These are phyloP conservation scores for Pestalotiopsis sp. DNA, from an alignment of 2,329 filamentous ascomycete species.

Conservation along the genomic window DNA sequence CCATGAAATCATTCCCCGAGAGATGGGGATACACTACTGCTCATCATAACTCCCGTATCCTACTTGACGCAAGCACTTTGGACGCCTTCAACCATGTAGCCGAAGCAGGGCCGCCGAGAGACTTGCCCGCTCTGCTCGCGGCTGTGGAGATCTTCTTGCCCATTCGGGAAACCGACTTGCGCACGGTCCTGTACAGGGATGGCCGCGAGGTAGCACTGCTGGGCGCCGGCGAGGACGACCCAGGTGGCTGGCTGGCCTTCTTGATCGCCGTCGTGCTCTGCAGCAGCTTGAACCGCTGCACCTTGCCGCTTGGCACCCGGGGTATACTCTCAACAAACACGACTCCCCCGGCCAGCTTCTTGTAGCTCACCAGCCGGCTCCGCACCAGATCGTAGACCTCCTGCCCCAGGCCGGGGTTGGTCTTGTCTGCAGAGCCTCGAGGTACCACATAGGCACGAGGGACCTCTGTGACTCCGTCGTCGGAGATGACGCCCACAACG, in stretches of 20 bases:
- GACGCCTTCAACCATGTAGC: background rate
- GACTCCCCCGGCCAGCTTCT: conserved; percentile 8
- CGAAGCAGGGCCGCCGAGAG: background rate
- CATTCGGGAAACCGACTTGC: background rate
- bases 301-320: conserved; percentile 6
- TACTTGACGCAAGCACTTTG: background rate
- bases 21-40: background rate
- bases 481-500: background rate
- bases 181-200: background rate
- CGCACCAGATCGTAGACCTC: conserved; percentile 7
- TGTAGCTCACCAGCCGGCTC: conserved; percentile 7
- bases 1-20: background rate
- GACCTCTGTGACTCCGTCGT: conserved; percentile 4
- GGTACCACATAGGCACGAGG: conserved; percentile 6
- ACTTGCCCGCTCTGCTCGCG: background rate
- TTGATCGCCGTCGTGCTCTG: background rate
- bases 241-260: background rate
- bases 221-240: background rate
- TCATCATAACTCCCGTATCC: background rate
- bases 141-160: background rate
- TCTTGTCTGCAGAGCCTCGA: background rate
- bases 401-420: background rate
- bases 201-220: background rate
- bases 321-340: conserved; percentile 7
- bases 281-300: conserved; percentile 8